phyloP scores from a whole-genome alignment of 129 eudicot genomes.

The Smallanthus sonchifolius region DNA sequence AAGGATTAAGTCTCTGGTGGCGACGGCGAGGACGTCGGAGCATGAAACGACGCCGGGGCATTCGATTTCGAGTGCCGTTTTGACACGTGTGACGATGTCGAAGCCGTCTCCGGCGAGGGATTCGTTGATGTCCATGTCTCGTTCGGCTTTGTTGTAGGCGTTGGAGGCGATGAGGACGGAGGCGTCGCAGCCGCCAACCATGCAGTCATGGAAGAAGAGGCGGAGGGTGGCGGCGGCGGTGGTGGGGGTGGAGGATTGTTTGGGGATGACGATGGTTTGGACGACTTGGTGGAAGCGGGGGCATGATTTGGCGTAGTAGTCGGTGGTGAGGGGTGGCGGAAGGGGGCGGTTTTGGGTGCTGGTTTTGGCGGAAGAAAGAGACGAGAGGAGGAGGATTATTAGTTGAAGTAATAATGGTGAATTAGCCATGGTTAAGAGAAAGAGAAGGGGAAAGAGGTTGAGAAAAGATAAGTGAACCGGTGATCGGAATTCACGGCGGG shows the following conservation, averaged over 20 bases:
- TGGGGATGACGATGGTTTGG: conserved; percentile 23
- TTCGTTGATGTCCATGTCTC: conserved; percentile 50
- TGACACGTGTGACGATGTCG: conserved; percentile 48
- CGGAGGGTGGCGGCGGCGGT: conserved; percentile 76
- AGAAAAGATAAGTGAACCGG: conserved; percentile 14
- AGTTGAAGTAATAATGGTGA: conserved; percentile 17
- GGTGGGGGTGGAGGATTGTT: conserved; percentile 46
- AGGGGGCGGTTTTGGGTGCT: neutral
- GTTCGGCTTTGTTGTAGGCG: conserved; percentile 45
- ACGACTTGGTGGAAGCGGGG: conserved; percentile 40
- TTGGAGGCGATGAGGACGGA: conserved; percentile 55
- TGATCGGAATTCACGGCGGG: conserved; percentile 6
- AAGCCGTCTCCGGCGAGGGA: conserved; percentile 62
- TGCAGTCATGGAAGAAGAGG: conserved; percentile 68
- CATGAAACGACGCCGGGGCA: conserved; percentile 68
- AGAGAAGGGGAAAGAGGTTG: conserved; percentile 12
- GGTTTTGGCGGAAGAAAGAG: conserved; percentile 23
- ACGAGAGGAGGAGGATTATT: conserved; percentile 13
- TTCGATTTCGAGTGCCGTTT: conserved; percentile 52
- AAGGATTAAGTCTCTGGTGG: conserved; percentile 44
- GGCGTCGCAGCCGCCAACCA: conserved; percentile 68
- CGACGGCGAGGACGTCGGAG: conserved; percentile 48
- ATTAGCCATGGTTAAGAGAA: conserved; percentile 28
- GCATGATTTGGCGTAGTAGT: conserved; percentile 47
- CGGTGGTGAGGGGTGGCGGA: conserved; percentile 26